phyloP scores from a whole-genome alignment of 495 filamentous ascomycete species.

The Melanomma pulvis-pyrius region DNA sequence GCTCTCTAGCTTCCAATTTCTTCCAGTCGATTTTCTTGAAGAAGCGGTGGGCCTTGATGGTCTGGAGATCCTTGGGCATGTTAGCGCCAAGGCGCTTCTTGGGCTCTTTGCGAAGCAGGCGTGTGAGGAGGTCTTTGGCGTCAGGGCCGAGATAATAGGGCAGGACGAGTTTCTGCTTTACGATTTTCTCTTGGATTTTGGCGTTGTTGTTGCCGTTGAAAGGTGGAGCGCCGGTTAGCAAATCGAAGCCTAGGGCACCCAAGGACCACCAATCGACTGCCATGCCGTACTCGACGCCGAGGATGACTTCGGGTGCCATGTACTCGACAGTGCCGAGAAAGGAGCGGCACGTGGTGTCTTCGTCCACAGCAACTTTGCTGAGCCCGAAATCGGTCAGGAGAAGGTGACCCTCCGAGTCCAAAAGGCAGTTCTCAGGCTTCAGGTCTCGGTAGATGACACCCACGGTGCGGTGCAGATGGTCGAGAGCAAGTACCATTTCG shows the following conservation, averaged over 20 bases:
- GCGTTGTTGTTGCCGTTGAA: conserved; percentile 87
- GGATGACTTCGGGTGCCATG: conserved; percentile 96
- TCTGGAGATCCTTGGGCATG: conserved; percentile 82
- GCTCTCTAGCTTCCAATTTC: conserved; percentile 72
- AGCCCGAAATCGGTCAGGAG: conserved; percentile 96
- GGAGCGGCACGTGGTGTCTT: conserved; percentile 73
- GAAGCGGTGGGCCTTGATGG: conserved; percentile 91
- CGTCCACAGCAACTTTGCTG: conserved; percentile 88
- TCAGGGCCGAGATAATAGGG: conserved; percentile 88
- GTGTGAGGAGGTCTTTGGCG: conserved; percentile 87
- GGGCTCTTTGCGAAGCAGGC: conserved; percentile 88
- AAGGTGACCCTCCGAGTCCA: conserved; percentile 88
- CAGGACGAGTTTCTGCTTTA: conserved; percentile 82
- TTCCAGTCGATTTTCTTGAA: conserved; percentile 96
- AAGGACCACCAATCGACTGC: conserved; percentile 99
- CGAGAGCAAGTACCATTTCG: conserved; percentile 90
- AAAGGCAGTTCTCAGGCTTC: conserved; percentile 96
- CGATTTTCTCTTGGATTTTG: conserved; percentile 90
- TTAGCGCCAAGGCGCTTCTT: conserved; percentile 81
- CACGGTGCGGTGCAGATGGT: conserved; percentile 85
- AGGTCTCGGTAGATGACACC: conserved; percentile 96
- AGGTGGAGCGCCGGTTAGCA: conserved; percentile 86
- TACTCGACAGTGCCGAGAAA: conserved; percentile 94
- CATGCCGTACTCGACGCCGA: conserved; percentile 82
- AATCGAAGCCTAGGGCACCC: conserved; percentile 85